Conservation (phyloP, 1,139 yeast species). For the Candida glucosophila region DNA sequence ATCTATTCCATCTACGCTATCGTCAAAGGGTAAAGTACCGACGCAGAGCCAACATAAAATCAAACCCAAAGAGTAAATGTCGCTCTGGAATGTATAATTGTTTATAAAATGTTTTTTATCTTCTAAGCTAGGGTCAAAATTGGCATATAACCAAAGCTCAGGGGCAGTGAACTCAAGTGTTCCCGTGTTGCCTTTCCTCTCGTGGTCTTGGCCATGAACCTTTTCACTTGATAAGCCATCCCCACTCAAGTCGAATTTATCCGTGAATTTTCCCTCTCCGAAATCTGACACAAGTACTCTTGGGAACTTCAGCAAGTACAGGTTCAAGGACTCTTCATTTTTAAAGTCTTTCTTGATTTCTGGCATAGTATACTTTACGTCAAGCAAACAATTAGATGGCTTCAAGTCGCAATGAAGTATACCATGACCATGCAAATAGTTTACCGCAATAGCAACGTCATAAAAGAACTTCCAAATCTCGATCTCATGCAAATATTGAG, state of each 20-base stretch:
- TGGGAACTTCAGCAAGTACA: slow-evolving; percentile 37
- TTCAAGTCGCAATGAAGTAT: slow-evolving; percentile 81
- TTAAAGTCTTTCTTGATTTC: slow-evolving; percentile 11
- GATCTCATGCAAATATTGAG: slow-evolving; percentile 20
- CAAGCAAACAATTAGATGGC: slow-evolving; percentile 75
- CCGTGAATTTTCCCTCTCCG: slow-evolving; percentile 80
- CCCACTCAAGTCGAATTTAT: slow-evolving; percentile 14
- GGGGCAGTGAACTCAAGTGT: slow-evolving; percentile 86
- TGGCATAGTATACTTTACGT: slow-evolving; percentile 18
- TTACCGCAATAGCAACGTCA: slow-evolving; percentile 64
- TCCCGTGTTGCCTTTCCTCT: slow-evolving; percentile 64
- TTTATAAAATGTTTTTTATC: slow-evolving; percentile 19
- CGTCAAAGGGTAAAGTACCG: slow-evolving; percentile 54
- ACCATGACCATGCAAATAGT: slow-evolving; percentile 63
- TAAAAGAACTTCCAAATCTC: slow-evolving; percentile 55
- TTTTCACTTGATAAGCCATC: slow-evolving; percentile 16
- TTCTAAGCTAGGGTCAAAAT: slow-evolving; percentile 12
- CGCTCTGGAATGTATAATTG: slow-evolving; percentile 63
- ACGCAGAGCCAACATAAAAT: slow-evolving; percentile 66
- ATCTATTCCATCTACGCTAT: slow-evolving; percentile 18
- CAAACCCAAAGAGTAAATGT: slow-evolving; percentile 77
- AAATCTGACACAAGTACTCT: slow-evolving; percentile 75
- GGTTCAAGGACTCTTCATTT: slow-evolving; percentile 12
- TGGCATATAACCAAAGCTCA: slow-evolving; percentile 45
- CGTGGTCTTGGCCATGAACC: slow-evolving; percentile 6